Percentiles rank a stretch among this genome's conserved stretches.
Evolutionary conservation across 768 basidiomycete species (phyloP).

Genomic region (Trametes elegans): DNA sequence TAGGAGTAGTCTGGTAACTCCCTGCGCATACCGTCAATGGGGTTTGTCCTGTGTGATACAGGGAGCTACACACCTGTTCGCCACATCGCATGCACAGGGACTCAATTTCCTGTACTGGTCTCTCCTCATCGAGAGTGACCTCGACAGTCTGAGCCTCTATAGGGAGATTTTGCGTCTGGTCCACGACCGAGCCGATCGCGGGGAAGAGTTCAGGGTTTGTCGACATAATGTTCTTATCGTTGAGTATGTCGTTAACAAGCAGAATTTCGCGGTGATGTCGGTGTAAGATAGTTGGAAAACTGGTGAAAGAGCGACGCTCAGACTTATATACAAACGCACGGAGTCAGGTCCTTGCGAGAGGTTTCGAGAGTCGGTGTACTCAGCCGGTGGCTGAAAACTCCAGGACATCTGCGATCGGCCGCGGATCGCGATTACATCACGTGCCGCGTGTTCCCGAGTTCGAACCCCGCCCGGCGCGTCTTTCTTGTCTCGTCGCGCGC

Average conservation of each 20-base stretch:
- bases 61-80: constrained; percentile 66
- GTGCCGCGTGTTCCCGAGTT: constrained; percentile 4
- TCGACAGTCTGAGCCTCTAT: constrained; percentile 16
- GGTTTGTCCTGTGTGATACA: too few relatives aligned
- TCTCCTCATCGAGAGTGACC: constrained; percentile 46
- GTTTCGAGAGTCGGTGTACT: constrained; percentile 16
- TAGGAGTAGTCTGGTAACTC: constrained; percentile 81
- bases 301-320: background rate
- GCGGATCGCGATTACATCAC: constrained; percentile 19
- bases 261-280: background rate
- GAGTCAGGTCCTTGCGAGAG: constrained; percentile 12
- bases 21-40: constrained; percentile 46
- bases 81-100: constrained; percentile 93
- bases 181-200: constrained; percentile 29
- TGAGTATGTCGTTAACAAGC: background rate
- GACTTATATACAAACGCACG: constrained; percentile 1
- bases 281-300: background rate
- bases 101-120: constrained; percentile 78
- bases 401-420: constrained; percentile 2
- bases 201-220: constrained; percentile 28
- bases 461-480: constrained; percentile 2
- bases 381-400: constrained; percentile 16
- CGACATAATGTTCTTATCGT: constrained; percentile 12
- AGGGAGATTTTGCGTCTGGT: constrained; percentile 24
- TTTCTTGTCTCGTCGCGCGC: background rate